Evolutionary conservation across 768 basidiomycete genomes (phyloP).

Genomic region (Rubroboletus pulcherrimus): DNA sequence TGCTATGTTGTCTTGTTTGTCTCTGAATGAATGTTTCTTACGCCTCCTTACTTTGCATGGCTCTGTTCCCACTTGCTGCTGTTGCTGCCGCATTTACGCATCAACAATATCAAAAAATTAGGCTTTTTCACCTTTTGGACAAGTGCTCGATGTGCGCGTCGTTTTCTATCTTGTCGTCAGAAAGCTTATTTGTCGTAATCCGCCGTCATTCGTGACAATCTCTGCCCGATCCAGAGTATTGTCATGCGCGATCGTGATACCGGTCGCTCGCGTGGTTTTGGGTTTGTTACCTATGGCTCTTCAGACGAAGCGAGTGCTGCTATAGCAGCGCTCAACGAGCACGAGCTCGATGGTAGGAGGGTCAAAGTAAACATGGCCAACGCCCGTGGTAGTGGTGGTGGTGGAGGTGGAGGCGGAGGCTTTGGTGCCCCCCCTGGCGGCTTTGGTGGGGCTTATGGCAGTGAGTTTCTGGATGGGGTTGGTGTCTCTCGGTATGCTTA

Average conservation of each 20-base stretch:
- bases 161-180: constrained; percentile 27
- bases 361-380: constrained; percentile 88
- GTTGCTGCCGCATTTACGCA: constrained; percentile 19
- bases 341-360: constrained; percentile 89
- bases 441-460: constrained; percentile 28
- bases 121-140: constrained; percentile 82
- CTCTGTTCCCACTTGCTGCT: constrained; percentile 14
- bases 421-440: constrained; percentile 32
- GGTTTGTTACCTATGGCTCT: constrained; percentile 80
- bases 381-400: constrained; percentile 58
- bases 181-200: constrained; percentile 19
- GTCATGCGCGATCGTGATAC: constrained; percentile 99
- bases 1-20: constrained; percentile 48
- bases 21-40: constrained; percentile 31
- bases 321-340: constrained; percentile 76
- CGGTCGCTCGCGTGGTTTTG: constrained; percentile 94
- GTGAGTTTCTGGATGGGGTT: constrained; percentile 4
- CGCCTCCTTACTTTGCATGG: constrained; percentile 28
- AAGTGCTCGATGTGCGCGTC: constrained; percentile 87
- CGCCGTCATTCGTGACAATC: constrained; percentile 28
- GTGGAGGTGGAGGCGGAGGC: constrained; percentile 37
- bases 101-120: constrained; percentile 34
- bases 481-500: constrained; percentile 6
- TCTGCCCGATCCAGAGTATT: constrained; percentile 62
- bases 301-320: constrained; percentile 71